These are phyloP conservation scores for Poa pratensis DNA, from an alignment of 176 grass and related monocot species.

Conservation along the genomic window DNA sequence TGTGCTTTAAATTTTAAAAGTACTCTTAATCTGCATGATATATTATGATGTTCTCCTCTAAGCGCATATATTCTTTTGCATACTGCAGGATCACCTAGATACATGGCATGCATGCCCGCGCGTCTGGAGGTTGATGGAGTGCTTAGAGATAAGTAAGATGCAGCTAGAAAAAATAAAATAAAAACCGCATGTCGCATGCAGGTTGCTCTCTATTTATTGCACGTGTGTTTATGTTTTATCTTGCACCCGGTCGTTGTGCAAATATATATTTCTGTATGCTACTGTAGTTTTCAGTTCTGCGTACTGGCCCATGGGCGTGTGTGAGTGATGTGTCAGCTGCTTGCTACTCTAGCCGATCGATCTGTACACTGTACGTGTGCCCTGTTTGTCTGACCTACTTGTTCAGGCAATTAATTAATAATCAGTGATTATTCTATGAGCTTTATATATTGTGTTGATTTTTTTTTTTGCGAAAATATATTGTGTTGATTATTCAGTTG, in stretches of 20 bases:
- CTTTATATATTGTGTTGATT: background rate
- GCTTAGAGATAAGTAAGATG: background rate
- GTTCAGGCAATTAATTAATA: slow-evolving; percentile 18
- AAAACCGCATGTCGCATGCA: background rate
- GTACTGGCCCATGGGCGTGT: no score
- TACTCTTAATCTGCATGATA: no score
- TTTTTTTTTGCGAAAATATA: no score
- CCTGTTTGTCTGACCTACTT: slow-evolving; percentile 13
- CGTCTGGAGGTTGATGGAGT: slow-evolving; percentile 1
- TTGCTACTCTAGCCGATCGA: background rate
- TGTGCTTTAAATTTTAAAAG: no score
- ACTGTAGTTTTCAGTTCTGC: background rate
- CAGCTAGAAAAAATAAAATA: slow-evolving; percentile 13
- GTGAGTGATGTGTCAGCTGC: background rate
- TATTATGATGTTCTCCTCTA: no score
- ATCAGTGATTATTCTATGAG: background rate
- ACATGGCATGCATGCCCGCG: background rate
- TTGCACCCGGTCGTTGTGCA: background rate
- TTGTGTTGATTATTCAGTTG: background rate
- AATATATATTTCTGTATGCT: background rate
- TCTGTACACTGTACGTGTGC: background rate
- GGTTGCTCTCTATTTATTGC: background rate
- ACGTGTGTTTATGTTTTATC: background rate
- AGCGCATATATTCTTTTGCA: background rate
- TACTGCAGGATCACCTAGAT: background rate